Evolutionary conservation across 2,329 filamentous ascomycete genomes (phyloP).

Genomic region (Colletotrichum costaricense): DNA sequence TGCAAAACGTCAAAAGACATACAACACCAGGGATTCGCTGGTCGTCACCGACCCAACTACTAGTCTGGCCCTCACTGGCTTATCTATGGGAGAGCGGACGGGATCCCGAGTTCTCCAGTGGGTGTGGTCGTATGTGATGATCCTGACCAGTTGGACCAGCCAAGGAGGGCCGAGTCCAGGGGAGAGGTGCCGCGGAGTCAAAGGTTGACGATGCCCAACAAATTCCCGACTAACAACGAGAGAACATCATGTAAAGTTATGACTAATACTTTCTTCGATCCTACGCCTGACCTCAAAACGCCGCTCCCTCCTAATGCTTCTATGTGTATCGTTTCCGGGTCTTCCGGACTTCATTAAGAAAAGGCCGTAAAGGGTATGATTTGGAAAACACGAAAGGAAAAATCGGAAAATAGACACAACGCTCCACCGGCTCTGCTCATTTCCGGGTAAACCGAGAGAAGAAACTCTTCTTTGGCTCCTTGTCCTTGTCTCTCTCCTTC

Average conservation of each 20-base stretch:
- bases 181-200: background rate
- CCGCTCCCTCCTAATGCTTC: background rate
- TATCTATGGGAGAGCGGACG: too few species aligned
- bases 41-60: too few species aligned
- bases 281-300: background rate
- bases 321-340: background rate
- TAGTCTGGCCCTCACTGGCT: too few species aligned
- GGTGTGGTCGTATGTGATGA: too few species aligned
- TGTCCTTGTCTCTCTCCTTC: background rate
- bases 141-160: rapidly evolving
- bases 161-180: too few species aligned
- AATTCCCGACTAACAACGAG: background rate
- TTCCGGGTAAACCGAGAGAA: constrained; percentile 14
- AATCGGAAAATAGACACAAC: background rate
- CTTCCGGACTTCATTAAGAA: background rate
- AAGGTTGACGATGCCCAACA: background rate
- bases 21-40: too few species aligned
- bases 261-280: background rate
- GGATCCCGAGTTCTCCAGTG: too few species aligned
- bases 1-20: too few species aligned
- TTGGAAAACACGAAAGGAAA: background rate
- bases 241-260: background rate
- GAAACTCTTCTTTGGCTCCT: constrained; percentile 13
- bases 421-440: background rate
- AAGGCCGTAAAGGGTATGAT: constrained; percentile 9